phyloP scores from a whole-genome alignment of 2,329 filamentous ascomycete genomes.

The Periconia digitata region DNA sequence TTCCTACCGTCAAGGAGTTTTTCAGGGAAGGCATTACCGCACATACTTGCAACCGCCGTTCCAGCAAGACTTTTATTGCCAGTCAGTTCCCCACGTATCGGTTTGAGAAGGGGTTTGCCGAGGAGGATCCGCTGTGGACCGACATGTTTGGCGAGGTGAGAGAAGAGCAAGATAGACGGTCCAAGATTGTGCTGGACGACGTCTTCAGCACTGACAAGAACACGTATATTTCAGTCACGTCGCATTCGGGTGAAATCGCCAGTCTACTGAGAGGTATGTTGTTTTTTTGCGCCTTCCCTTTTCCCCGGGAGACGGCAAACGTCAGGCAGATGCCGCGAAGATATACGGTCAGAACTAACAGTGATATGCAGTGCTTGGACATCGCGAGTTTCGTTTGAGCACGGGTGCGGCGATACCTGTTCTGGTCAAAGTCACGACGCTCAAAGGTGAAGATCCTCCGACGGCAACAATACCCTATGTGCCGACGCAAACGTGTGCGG shows the following conservation, averaged over 20 bases:
- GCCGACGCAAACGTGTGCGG: conserved; percentile 29
- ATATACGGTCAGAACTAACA: neutral
- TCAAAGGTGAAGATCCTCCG: conserved; percentile 33
- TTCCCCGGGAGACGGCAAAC: too few relatives aligned
- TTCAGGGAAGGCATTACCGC: conserved; percentile 67
- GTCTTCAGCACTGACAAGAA: conserved; percentile 53
- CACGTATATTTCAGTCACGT: conserved; percentile 57
- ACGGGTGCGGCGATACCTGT: conserved; percentile 71
- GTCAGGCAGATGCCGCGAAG: too few relatives aligned
- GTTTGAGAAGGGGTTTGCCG: conserved; percentile 64
- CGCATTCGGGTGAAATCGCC: conserved; percentile 61
- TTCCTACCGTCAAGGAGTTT: conserved; percentile 64
- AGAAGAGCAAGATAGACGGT: conserved; percentile 53
- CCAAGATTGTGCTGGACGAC: conserved; percentile 52
- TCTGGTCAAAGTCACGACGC: conserved; percentile 61
- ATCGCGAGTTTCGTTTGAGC: conserved; percentile 62
- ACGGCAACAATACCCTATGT: conserved; percentile 33
- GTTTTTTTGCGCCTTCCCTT: neutral
- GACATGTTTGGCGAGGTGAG: conserved; percentile 52
- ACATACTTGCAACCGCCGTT: conserved; percentile 69
- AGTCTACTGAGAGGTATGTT: conserved; percentile 50
- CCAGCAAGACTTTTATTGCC: conserved; percentile 56
- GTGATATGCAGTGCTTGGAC: conserved; percentile 54
- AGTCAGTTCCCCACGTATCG: conserved; percentile 54
- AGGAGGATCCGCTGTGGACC: conserved; percentile 59